Conservation (phyloP, 805 yeast species). For the Myxozyma geophila region DNA sequence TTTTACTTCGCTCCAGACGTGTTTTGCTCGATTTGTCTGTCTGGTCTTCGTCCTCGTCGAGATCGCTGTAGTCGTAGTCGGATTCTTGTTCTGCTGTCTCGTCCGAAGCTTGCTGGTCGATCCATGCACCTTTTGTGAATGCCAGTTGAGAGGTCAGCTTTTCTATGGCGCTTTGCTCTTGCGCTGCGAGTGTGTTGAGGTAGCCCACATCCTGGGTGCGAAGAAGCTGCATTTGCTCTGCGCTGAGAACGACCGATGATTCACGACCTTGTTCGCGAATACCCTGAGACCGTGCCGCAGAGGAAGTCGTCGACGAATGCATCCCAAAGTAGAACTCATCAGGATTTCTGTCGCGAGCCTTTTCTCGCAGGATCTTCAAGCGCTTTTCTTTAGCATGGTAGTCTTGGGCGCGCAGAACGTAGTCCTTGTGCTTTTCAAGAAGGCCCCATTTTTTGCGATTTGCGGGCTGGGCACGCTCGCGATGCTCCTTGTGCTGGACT, state of each 20-base stretch:
- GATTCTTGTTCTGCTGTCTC: constrained; percentile 27
- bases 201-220: constrained; percentile 92
- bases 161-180: constrained; percentile 68
- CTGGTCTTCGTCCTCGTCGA: constrained; percentile 35
- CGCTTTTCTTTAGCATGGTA: constrained; percentile 63
- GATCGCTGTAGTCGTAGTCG: constrained; percentile 53
- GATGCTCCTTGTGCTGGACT: constrained; percentile 93
- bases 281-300: constrained; percentile 54
- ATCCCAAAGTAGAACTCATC: constrained; percentile 97
- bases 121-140: constrained; percentile 33
- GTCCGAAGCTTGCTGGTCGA: neutral
- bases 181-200: constrained; percentile 72
- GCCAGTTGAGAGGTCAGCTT: constrained; percentile 51
- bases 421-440: constrained; percentile 86
- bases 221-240: constrained; percentile 72
- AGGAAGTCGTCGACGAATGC: constrained; percentile 62
- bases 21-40: constrained; percentile 53
- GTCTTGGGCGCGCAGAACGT: constrained; percentile 68
- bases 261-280: constrained; percentile 49
- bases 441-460: constrained; percentile 78
- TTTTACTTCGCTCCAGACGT: neutral
- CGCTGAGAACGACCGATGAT: constrained; percentile 49
- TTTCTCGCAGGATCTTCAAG: constrained; percentile 70
- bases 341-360: constrained; percentile 77
- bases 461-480: constrained; percentile 87